phyloP scores from a whole-genome alignment of 1,284 basidiomycete species.

The Ganoderma lingzhi region DNA sequence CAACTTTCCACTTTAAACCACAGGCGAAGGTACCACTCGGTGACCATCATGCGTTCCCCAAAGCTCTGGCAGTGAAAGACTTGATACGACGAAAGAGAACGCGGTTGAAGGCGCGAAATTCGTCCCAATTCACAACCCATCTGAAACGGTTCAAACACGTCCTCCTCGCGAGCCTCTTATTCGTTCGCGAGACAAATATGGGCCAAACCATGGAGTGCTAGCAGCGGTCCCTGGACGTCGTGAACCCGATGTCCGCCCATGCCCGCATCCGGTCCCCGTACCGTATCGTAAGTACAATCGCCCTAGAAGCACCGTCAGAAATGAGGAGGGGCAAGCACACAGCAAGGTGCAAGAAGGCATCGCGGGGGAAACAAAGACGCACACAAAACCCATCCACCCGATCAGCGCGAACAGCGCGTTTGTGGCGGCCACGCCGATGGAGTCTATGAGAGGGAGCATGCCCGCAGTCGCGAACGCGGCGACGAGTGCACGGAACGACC shows the following conservation, averaged over 20 bases:
- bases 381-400: constrained; percentile 55
- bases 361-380: constrained; percentile 26
- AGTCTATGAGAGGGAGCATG: constrained; percentile 60
- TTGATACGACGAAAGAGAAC: too few species aligned
- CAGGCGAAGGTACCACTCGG: too few species aligned
- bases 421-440: constrained; percentile 61
- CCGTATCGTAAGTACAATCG: constrained; percentile 51
- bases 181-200: background rate
- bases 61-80: too few species aligned
- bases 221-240: constrained; percentile 27
- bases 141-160: too few species aligned
- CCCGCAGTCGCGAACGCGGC: constrained; percentile 49
- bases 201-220: too few species aligned
- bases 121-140: too few species aligned
- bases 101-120: too few species aligned
- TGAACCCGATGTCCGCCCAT: constrained; percentile 55
- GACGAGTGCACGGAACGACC: constrained; percentile 53
- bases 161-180: background rate
- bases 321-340: constrained; percentile 2
- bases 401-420: constrained; percentile 54
- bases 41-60: too few species aligned
- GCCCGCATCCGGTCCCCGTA: constrained; percentile 57
- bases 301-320: constrained; percentile 44
- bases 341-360: constrained; percentile 28
- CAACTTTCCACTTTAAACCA: too few species aligned